Percentiles rank a stretch among this genome's conserved stretches.
Conservation (phyloP, 176 grass and related monocot species). For the Aegilops bicornis region DNA sequence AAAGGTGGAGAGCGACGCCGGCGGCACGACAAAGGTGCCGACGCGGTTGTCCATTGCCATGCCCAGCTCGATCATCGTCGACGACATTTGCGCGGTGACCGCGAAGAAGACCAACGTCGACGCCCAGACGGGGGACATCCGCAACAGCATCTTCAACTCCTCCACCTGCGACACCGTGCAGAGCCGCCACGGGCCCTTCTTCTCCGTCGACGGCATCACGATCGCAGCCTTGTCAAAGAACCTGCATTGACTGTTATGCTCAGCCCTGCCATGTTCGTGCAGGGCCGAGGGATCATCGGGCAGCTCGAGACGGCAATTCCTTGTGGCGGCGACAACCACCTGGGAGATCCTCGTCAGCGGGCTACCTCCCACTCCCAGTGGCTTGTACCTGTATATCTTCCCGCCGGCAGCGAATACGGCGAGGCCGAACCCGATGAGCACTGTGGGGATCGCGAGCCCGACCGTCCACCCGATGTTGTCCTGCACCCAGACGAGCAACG, state of each 20-base stretch:
- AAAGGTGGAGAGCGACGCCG: constrained; percentile 35
- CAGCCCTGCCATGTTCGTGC: background rate
- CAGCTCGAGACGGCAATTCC: constrained; percentile 19
- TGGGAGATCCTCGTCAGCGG: background rate
- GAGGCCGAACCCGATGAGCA: background rate
- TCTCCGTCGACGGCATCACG: background rate
- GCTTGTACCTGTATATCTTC: background rate
- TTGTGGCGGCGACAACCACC: constrained; percentile 26
- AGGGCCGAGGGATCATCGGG: constrained; percentile 25
- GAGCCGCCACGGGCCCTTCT: constrained; percentile 27
- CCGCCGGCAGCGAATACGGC: background rate
- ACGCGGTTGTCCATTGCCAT: constrained; percentile 27
- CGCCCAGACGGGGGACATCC: constrained; percentile 44
- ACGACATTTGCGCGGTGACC: constrained; percentile 29
- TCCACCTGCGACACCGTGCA: constrained; percentile 53
- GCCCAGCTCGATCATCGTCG: constrained; percentile 44
- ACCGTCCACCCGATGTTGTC: background rate
- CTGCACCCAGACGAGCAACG: background rate
- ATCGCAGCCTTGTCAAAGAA: constrained; percentile 48
- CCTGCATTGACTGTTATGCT: constrained; percentile 10
- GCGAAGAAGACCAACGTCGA: constrained; percentile 33
- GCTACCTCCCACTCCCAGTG: background rate
- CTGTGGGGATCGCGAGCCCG: background rate
- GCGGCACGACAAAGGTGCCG: constrained; percentile 22
- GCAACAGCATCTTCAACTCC: constrained; percentile 47